A percentile compares a stretch with the other conserved stretches of the same genome.
Conservation (phyloP, 176 grass and related monocot genomes). For the Sorghum bicolor region DNA sequence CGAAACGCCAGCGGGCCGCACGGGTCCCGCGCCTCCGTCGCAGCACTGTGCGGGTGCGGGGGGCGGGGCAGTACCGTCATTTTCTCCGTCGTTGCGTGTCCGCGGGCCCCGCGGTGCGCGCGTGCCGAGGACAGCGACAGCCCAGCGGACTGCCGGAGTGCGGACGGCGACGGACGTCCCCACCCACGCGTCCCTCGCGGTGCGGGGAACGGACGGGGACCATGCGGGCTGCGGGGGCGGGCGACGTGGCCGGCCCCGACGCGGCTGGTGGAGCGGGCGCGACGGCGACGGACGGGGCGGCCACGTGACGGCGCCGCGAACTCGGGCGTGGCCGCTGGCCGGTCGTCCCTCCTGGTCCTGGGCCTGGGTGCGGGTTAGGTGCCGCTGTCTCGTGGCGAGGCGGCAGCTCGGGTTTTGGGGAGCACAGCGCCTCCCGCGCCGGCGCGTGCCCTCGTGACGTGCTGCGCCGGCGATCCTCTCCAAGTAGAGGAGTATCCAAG, state of each 20-base stretch:
- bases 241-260: constrained; percentile 8
- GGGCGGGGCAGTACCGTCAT: neutral
- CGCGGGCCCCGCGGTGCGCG: neutral
- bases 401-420: constrained; percentile 26
- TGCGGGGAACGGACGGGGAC: neutral
- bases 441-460: neutral
- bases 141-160: neutral
- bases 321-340: neutral
- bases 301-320: constrained; percentile 2
- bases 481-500: neutral
- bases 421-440: neutral
- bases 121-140: neutral
- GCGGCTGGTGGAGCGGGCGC: constrained; percentile 15
- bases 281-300: constrained; percentile 7
- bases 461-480: neutral
- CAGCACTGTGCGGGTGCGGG: neutral
- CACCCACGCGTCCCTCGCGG: constrained; percentile 8
- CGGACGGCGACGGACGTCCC: no score
- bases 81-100: neutral
- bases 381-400: constrained; percentile 34
- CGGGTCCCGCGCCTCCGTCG: neutral
- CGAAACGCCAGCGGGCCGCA: neutral
- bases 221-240: no score
- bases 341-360: neutral
- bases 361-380: neutral